These are phyloP conservation scores for Colletotrichum musicola DNA, from an alignment of 2,329 filamentous ascomycete species.

Conservation along the genomic window DNA sequence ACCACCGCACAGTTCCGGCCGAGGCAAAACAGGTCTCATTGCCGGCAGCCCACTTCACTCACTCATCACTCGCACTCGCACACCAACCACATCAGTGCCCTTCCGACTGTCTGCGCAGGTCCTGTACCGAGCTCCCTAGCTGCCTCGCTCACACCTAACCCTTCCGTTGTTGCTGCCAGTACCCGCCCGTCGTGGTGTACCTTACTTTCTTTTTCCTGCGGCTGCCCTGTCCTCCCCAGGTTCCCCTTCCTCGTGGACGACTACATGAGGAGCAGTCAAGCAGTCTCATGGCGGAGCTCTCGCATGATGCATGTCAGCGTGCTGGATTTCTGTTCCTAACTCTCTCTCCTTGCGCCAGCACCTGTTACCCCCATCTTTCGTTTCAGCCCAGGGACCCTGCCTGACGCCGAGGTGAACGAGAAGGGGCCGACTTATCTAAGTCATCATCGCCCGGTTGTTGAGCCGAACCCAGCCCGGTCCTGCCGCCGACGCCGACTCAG, in stretches of 20 bases:
- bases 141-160: conserved; percentile 5
- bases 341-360: conserved; percentile 22
- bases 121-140: conserved; percentile 13
- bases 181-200: conserved; percentile 24
- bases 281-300: conserved; percentile 34
- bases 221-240: conserved; percentile 3
- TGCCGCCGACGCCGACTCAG: conserved; percentile 24
- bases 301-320: conserved; percentile 36
- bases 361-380: conserved; percentile 8
- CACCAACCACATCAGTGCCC: neutral
- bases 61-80: conserved; percentile 19
- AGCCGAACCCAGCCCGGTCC: conserved; percentile 30
- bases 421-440: conserved; percentile 22
- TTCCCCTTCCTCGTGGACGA: conserved; percentile 18
- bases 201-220: conserved; percentile 17
- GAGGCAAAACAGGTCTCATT: conserved; percentile 32
- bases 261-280: conserved; percentile 11
- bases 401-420: conserved; percentile 17
- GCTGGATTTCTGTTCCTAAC: conserved; percentile 27
- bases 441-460: conserved; percentile 27
- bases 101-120: neutral
- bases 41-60: conserved; percentile 20
- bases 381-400: conserved; percentile 21
- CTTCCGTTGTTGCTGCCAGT: conserved; percentile 11
- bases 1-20: conserved; percentile 17